These are phyloP conservation scores for Xylaria curta DNA, from an alignment of 495 filamentous ascomycete genomes.

Conservation along the genomic window DNA sequence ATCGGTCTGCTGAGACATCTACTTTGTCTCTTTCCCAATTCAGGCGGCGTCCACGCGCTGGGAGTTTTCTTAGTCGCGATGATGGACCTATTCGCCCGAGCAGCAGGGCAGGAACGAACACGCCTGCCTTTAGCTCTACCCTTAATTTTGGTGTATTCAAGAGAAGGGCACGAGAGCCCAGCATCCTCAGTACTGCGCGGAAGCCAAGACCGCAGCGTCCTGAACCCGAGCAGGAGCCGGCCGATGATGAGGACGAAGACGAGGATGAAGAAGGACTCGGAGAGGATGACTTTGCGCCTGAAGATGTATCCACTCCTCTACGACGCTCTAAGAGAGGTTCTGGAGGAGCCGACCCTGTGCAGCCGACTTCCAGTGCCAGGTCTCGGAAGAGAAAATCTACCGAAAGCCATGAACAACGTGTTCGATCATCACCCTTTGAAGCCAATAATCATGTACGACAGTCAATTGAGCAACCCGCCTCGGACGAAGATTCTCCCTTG, in stretches of 20 bases:
- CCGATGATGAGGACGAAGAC: constrained; percentile 34
- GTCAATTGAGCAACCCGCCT: constrained; percentile 33
- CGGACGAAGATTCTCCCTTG: constrained; percentile 34
- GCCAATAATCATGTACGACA: constrained; percentile 40
- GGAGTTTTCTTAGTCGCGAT: constrained; percentile 53
- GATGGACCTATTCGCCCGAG: constrained; percentile 55
- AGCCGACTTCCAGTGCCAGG: constrained; percentile 36
- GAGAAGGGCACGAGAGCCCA: constrained; percentile 53
- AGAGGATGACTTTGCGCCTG: constrained; percentile 50
- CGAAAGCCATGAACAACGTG: constrained; percentile 42
- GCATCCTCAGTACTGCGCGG: constrained; percentile 52
- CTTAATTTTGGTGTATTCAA: constrained; percentile 56
- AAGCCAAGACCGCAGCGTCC: constrained; percentile 43
- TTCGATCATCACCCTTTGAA: constrained; percentile 38
- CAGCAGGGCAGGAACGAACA: constrained; percentile 51
- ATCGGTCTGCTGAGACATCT: constrained; percentile 53
- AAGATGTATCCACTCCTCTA: constrained; percentile 53
- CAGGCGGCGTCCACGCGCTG: constrained; percentile 51
- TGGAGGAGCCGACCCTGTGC: constrained; percentile 18
- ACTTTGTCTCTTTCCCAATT: constrained; percentile 51
- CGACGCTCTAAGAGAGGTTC: constrained; percentile 46
- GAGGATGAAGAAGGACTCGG: constrained; percentile 22
- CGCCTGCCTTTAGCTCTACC: constrained; percentile 51
- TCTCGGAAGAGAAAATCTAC: constrained; percentile 55
- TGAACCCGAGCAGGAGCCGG: constrained; percentile 34